A percentile compares a stretch with the other conserved stretches of the same genome.
Conservation (phyloP, 2,329 filamentous ascomycete genomes). For the Cadophora malorum region DNA sequence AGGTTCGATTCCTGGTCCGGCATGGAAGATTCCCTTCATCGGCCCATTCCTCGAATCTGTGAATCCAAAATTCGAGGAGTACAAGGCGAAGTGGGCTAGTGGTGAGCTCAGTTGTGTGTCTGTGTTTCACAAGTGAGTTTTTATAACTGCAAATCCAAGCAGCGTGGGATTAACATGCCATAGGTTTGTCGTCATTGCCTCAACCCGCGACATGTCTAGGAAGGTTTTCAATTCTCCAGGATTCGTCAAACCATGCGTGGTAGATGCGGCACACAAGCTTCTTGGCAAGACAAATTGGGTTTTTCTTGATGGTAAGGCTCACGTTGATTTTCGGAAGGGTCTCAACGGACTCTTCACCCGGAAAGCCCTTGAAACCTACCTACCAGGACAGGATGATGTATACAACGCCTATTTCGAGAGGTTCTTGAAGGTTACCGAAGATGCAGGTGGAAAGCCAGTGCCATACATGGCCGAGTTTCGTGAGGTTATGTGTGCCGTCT, state of each 20-base stretch:
- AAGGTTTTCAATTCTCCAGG: conserved; percentile 95
- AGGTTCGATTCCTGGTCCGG: conserved; percentile 75
- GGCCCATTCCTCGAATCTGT: conserved; percentile 95
- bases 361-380: conserved; percentile 83
- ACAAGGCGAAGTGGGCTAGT: conserved; percentile 90
- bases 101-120: conserved; percentile 95
- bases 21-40: conserved; percentile 83
- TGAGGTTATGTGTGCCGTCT: conserved; percentile 92
- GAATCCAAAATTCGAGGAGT: conserved; percentile 89
- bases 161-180: background rate
- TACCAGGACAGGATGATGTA: conserved; percentile 90
- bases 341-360: conserved; percentile 94
- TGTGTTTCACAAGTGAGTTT: conserved; percentile 93
- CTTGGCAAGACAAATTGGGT: conserved; percentile 95
- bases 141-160: background rate
- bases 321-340: conserved; percentile 97
- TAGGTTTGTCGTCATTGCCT: conserved; percentile 96
- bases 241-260: conserved; percentile 95
- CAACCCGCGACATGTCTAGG: conserved; percentile 90
- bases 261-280: conserved; percentile 92
- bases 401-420: conserved; percentile 85
- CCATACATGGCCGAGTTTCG: conserved; percentile 94
- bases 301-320: conserved; percentile 91
- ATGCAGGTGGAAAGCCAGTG: conserved; percentile 73
- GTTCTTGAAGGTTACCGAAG: conserved; percentile 77